Conservation (phyloP, 164 flowering plant species). For the Kalanchoe fedtschenkoi region DNA sequence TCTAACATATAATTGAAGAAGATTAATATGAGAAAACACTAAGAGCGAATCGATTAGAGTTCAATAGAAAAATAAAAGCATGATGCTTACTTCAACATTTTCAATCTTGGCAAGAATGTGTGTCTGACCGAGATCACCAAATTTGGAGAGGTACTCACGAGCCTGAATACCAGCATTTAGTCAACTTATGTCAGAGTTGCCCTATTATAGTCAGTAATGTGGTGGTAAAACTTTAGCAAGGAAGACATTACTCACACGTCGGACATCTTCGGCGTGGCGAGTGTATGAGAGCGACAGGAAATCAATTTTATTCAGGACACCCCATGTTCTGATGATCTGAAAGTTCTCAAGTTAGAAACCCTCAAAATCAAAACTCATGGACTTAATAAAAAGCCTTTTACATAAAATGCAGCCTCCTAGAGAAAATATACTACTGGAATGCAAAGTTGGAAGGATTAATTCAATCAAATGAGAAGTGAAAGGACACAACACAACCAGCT, state of each 20-base stretch:
- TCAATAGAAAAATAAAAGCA: not conserved
- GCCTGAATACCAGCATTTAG: constrained; percentile 38
- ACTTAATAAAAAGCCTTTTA: not conserved
- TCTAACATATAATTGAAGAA: not conserved
- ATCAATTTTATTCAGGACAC: constrained; percentile 76
- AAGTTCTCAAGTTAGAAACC: constrained; percentile 2
- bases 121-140: constrained; percentile 36
- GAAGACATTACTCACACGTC: constrained; percentile 41
- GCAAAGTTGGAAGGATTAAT: not conserved
- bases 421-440: not conserved
- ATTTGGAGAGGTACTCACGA: constrained; percentile 44
- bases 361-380: not conserved
- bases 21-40: not conserved
- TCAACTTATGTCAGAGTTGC: not conserved
- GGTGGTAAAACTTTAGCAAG: not conserved
- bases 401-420: not conserved
- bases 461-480: too few relatives aligned
- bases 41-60: not conserved
- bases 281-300: constrained; percentile 88
- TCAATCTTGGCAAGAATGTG: constrained; percentile 47
- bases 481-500: not conserved
- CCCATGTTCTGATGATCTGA: constrained; percentile 93
- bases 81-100: constrained; percentile 31
- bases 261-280: constrained; percentile 87
- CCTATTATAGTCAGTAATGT: not conserved